A percentile compares a stretch with the other conserved stretches of the same genome.
These are phyloP conservation scores for Annulohypoxylon moriforme DNA, from an alignment of 495 filamentous ascomycete species.

Conservation along the genomic window DNA sequence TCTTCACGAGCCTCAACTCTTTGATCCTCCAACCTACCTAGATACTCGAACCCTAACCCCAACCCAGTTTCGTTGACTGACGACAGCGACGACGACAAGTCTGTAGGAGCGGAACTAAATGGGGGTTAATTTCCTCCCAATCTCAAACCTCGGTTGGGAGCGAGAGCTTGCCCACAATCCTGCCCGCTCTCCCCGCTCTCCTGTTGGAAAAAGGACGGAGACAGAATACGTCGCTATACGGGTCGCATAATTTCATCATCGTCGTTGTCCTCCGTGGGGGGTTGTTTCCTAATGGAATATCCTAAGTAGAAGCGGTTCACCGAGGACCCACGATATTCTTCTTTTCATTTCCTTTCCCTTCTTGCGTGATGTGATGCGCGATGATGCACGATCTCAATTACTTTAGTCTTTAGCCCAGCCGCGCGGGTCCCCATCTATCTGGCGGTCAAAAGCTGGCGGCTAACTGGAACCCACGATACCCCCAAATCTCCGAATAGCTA, in stretches of 20 bases:
- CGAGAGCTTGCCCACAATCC: not conserved
- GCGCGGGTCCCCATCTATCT: not conserved
- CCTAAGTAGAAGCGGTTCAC: not conserved
- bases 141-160: not conserved
- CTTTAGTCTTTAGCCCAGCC: not conserved
- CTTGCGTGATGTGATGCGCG: not conserved
- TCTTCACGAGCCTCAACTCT: conserved; percentile 13
- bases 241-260: conserved; percentile 8
- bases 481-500: not conserved
- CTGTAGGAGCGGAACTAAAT: not conserved
- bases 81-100: not conserved
- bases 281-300: not conserved
- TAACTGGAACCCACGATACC: not conserved
- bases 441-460: not conserved
- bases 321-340: not conserved
- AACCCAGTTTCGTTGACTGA: conserved; percentile 6
- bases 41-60: not conserved
- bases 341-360: not conserved
- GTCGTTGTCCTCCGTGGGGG: conserved; percentile 5
- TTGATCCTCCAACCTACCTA: not conserved
- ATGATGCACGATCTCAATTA: not conserved
- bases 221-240: not conserved
- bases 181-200: not conserved
- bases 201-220: not conserved
- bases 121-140: not conserved